Evolutionary conservation across 805 yeast genomes (phyloP), one percentile per base, ranked within the genome.

Genomic region (Spathaspora hagerdaliae): DNA sequence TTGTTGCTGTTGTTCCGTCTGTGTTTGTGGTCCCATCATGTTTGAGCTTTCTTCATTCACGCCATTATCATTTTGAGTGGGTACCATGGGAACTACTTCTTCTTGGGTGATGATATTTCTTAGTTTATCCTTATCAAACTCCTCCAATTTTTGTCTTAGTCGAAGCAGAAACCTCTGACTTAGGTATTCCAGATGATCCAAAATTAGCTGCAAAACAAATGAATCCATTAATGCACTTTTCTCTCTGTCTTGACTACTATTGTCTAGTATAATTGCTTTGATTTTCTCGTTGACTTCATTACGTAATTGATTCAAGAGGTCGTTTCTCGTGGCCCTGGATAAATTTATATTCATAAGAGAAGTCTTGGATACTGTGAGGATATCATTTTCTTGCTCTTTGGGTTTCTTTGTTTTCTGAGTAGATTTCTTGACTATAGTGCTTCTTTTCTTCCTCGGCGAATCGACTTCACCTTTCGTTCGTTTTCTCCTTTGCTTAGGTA

Each of bases 191-290:
- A 46, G 42, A 36, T 51, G 51, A 42, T 56, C 58, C 8, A 31
- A 29, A 12, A 54, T 27, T 14, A 56, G 33, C 33, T 45, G 56
- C 7, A 47, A 42, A 9, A 51, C 27, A 39, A 56, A 48, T 11
- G 49, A 34, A 42, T 53, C 55, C 11, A 54, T 13, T 29, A 54
- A 13, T 7, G 36, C 36, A 6, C 45, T 34, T 38, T 51, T 53
- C 13, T 43, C 41, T 29, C 47, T 36, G 1, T 27, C 2, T 4
- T 34, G 34, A 40, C 50, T 55, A 11, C 53, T 45, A 26, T 47
- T 43, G 11, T 41, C 43, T 6, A 43, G 29, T 7, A 46, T 39
- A 2, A 33, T 29, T 13, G 31, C 6, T 10, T 35, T 36, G 11
- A 46, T 36, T 27, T 44, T 38, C 12, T 34, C 15, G 31, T 38